Percentiles rank a stretch among this genome's conserved stretches.
phyloP scores from a whole-genome alignment of 2,329 filamentous ascomycete genomes.

The Hypocreales sp. region DNA sequence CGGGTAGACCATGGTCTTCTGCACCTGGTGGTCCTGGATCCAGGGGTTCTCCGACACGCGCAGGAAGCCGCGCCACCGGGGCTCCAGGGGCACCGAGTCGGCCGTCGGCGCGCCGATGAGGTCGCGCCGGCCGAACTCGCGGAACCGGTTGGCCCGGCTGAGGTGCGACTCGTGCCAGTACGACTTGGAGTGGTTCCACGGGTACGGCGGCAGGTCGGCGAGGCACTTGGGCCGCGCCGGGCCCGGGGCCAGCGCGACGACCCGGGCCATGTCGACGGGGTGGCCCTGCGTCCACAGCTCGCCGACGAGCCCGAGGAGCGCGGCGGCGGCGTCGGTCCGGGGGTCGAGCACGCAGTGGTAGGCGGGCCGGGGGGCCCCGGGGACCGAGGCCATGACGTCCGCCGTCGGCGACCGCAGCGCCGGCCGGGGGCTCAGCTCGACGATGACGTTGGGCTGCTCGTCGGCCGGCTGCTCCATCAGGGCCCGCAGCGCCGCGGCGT shows the following conservation, averaged over 20 bases:
- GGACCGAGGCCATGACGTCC: constrained; percentile 15
- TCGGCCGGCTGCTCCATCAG: constrained; percentile 14
- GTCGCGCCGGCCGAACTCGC: constrained; percentile 30
- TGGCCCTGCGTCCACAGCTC: constrained; percentile 21
- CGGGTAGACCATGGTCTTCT: constrained; percentile 33
- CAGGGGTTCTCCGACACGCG: constrained; percentile 33
- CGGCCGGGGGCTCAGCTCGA: constrained; percentile 25
- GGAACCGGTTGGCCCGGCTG: constrained; percentile 25
- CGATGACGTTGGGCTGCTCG: constrained; percentile 16
- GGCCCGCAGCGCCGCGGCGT: constrained; percentile 20
- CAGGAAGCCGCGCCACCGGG: constrained; percentile 33
- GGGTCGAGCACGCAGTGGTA: constrained; percentile 15
- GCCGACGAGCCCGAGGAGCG: constrained; percentile 17
- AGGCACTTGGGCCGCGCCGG: constrained; percentile 17
- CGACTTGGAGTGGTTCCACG: constrained; percentile 35
- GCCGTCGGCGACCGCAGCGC: constrained; percentile 19
- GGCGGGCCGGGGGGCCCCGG: constrained; percentile 1
- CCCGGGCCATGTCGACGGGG: constrained; percentile 14
- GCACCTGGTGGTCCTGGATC: constrained; percentile 34
- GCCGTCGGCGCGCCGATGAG: constrained; percentile 30
- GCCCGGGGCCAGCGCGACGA: constrained; percentile 8
- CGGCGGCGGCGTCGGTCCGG: constrained; percentile 7
- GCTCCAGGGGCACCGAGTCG: constrained; percentile 28
- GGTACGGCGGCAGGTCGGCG: constrained; percentile 31
- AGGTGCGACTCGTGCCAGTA: constrained; percentile 40